A percentile compares a stretch with the other conserved stretches of the same genome.
Evolutionary conservation across 768 basidiomycete genomes (phyloP).

Genomic region (Mycena floridula): DNA sequence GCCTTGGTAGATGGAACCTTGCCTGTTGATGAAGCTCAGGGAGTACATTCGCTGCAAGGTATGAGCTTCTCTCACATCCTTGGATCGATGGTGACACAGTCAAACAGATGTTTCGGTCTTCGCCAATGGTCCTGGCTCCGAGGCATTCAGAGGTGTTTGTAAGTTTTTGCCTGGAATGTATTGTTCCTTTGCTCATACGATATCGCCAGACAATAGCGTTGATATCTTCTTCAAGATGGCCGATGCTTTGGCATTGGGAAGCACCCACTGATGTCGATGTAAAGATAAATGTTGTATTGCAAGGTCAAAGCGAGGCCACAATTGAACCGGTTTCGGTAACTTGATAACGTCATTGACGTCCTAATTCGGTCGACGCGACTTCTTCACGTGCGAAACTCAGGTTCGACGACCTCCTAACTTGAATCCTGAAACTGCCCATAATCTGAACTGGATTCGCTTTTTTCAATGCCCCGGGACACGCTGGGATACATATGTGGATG

Average conservation of each 20-base stretch:
- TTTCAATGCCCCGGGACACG: too few relatives aligned
- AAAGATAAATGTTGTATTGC: too few relatives aligned
- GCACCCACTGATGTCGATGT: too few relatives aligned
- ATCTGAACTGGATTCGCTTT: too few relatives aligned
- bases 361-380: too few relatives aligned
- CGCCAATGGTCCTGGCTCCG: conserved; percentile 35
- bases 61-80: neutral
- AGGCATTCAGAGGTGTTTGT: conserved; percentile 38
- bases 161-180: conserved; percentile 12
- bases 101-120: conserved; percentile 35
- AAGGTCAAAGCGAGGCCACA: too few relatives aligned
- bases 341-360: too few relatives aligned
- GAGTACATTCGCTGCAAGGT: conserved; percentile 31
- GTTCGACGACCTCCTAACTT: too few relatives aligned
- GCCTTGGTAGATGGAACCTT: conserved; percentile 27
- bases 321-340: too few relatives aligned
- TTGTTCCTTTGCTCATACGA: neutral
- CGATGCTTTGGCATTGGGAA: conserved; percentile 26
- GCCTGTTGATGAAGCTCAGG: conserved; percentile 25
- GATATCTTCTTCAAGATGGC: conserved; percentile 38
- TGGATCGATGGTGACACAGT: conserved; percentile 1
- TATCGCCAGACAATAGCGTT: conserved; percentile 32
- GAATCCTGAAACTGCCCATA: too few relatives aligned
- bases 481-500: too few relatives aligned
- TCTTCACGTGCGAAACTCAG: too few relatives aligned